Base-by-base conservation (phyloP, 768 basidiomycete genomes). In the Mycena latifolia region DNA sequence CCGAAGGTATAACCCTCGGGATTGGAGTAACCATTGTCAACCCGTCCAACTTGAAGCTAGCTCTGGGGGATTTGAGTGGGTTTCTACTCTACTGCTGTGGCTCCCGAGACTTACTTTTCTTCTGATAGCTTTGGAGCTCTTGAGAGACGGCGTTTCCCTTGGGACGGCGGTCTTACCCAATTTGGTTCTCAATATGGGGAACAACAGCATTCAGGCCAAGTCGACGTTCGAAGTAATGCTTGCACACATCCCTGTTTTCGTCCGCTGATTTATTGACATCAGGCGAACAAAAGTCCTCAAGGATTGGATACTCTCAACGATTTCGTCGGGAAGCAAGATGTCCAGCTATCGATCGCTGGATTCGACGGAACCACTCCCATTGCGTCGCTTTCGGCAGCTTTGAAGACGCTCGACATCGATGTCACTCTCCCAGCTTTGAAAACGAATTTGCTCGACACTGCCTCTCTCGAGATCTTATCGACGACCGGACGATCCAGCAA, bases 11-110 rank as follows among this genome's bases (percentile, higher is more conserved):
- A 64, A 78, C 82, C 20, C 84, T 93, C 63, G 82, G 75, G 25
- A 91, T 92, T 58, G 78, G 82, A 87, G 89, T 90, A 25, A 78
- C 84, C 7, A 91, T 93, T 10, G 71, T 79, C 71, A 93, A 93
- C 73, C 92, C 90, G 14, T 90, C 88, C 8, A 89, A 85, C 72
- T 79, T 93, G 55, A 83, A 89, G 63, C 77, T 93, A 25, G 72
- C 80, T 10, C 84, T 84, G 3, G 91, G 90, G 18, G 88, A 92
- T 71, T 73, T 92, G 59, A 84, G 89, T 91, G 69, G 65, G 88
- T 77, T 35, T 35, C n/a, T 48, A 33, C 10, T 43, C 31, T 14
- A 12, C 53, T 63, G 45, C 31, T 43, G 46, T 15, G 3, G n/a
- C 10, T 22, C 18, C 35, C 14, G 18, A 22, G 15, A 46, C 62